These are phyloP conservation scores for Boletus sp. DNA, from an alignment of 768 basidiomycete genomes.

Conservation along the genomic window DNA sequence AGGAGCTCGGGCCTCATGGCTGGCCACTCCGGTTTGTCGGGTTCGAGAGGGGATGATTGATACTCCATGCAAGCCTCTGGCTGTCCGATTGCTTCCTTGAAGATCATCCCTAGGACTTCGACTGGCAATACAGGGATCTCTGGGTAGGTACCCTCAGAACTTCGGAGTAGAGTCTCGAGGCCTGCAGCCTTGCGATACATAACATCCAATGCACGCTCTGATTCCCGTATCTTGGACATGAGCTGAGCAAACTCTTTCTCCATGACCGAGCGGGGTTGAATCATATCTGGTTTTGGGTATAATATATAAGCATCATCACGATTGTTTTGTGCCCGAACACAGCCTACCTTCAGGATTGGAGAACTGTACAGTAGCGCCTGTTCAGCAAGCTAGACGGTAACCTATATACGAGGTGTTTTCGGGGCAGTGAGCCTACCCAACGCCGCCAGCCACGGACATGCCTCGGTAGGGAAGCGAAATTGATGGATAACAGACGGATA, in stretches of 20 bases:
- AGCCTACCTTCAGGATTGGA: constrained; percentile 10
- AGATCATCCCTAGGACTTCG: constrained; percentile 28
- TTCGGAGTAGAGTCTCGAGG: constrained; percentile 8
- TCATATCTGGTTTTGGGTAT: constrained; percentile 4
- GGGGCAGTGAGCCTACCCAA: constrained; percentile 5
- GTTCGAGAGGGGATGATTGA: neutral
- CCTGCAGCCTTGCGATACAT: constrained; percentile 20
- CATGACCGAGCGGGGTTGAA: constrained; percentile 1
- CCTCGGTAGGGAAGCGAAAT: constrained; percentile 6
- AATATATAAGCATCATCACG: neutral
- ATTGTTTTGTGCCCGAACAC: neutral
- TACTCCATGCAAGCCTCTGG: constrained; percentile 1
- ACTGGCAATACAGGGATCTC: constrained; percentile 23
- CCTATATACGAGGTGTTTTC: constrained; percentile 13
- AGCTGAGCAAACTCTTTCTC: constrained; percentile 17
- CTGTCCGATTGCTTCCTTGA: constrained; percentile 15
- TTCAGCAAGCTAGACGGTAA: neutral
- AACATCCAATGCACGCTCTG: constrained; percentile 14
- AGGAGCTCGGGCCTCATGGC: constrained; percentile 29
- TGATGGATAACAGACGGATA: neutral
- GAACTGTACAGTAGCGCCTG: neutral
- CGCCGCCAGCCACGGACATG: neutral
- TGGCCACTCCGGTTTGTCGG: constrained; percentile 8
- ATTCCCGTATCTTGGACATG: constrained; percentile 20
- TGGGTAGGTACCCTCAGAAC: neutral